phyloP scores from a whole-genome alignment of 164 flowering plant genomes.

The Taxillus chinensis region DNA sequence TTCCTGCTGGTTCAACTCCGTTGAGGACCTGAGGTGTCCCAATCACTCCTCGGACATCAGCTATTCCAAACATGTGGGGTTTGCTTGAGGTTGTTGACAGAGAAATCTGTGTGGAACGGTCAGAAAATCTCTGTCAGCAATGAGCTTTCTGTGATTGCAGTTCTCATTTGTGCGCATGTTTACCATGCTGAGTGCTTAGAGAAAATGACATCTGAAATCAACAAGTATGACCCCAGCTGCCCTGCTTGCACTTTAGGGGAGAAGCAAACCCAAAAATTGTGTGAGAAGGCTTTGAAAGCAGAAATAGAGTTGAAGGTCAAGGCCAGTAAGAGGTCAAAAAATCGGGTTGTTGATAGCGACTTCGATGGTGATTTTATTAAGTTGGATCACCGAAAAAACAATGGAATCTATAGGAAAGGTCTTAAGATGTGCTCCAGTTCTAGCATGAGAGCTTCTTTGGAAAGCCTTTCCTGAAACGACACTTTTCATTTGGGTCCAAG shows the following conservation, averaged over 20 bases:
- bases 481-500: slow-evolving; percentile 1
- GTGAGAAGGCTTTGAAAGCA: neutral
- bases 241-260: neutral
- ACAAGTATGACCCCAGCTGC: slow-evolving; percentile 2
- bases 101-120: neutral
- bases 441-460: neutral
- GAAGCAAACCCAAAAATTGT: neutral
- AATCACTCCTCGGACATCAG: neutral
- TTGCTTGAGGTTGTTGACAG: neutral
- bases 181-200: slow-evolving; percentile 1
- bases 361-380: neutral
- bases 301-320: neutral
- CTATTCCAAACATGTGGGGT: neutral
- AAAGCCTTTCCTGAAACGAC: slow-evolving; percentile 2
- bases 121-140: neutral
- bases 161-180: slow-evolving; percentile 2
- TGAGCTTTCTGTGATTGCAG: neutral
- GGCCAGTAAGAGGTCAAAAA: neutral
- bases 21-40: neutral
- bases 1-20: neutral
- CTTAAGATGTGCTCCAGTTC: neutral
- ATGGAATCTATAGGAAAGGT: neutral
- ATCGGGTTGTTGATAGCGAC: slow-evolving; percentile 1
- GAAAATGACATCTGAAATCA: slow-evolving; percentile 1
- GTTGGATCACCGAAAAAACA: neutral